These are phyloP conservation scores for Pichia nakasei DNA, from an alignment of 805 yeast genomes.

Conservation along the genomic window DNA sequence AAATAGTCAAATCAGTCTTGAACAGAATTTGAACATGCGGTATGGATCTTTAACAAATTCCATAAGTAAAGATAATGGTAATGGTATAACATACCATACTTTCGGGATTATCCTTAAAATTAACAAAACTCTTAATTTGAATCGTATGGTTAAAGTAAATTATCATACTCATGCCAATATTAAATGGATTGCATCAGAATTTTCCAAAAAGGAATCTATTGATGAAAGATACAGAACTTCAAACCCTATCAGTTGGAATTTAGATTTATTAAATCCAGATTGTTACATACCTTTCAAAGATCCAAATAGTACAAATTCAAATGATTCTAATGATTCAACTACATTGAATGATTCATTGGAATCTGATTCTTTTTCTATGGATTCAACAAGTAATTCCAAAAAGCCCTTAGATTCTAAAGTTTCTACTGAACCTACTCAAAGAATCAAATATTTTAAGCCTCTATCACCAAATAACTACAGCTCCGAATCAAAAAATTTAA, in stretches of 20 bases:
- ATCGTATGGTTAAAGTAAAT: constrained; percentile 30
- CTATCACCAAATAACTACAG: constrained; percentile 18
- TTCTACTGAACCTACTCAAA: constrained; percentile 21
- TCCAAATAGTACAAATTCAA: constrained; percentile 1
- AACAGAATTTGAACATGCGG: constrained; percentile 2
- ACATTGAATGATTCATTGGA: constrained; percentile 7
- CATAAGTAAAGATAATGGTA: background rate
- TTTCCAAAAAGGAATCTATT: constrained; percentile 33
- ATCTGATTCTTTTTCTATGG: constrained; percentile 2
- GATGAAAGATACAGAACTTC: constrained; percentile 35
- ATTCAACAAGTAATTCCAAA: background rate
- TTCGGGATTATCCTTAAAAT: constrained; percentile 43
- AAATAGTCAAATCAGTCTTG: background rate
- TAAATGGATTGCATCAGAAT: constrained; percentile 38
- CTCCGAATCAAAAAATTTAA: constrained; percentile 13
- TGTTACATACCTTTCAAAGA: constrained; percentile 27
- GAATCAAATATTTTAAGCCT: constrained; percentile 16
- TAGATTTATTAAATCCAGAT: constrained; percentile 32
- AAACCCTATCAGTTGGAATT: constrained; percentile 34
- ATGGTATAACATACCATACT: constrained; percentile 33
- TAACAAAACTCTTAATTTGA: constrained; percentile 30
- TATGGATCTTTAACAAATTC: background rate
- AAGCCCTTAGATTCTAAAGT: constrained; percentile 12
- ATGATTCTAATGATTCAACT: constrained; percentile 12
- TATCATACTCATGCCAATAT: constrained; percentile 36